Evolutionary conservation across 371 early-diverging fungal species (phyloP).

Genomic region (Parasitella parasitica): DNA sequence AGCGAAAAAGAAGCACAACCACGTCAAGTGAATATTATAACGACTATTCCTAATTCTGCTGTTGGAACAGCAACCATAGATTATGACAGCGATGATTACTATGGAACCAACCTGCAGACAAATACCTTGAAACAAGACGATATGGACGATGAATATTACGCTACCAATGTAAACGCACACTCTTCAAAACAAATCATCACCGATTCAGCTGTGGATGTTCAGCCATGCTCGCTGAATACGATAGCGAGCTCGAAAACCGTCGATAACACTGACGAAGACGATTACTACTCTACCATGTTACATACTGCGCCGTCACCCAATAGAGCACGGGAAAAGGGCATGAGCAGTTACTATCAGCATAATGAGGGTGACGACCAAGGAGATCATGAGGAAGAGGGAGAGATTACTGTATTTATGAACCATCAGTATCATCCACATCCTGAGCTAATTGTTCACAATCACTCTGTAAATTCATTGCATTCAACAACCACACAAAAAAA

Average conservation of each 20-base stretch:
- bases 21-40: neutral
- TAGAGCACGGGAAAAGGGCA: neutral
- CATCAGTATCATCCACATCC: neutral
- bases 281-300: slow-evolving; percentile 17
- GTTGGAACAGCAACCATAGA: neutral
- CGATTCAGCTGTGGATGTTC: neutral
- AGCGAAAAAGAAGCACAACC: neutral
- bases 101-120: neutral
- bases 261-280: neutral
- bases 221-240: neutral
- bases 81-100: neutral
- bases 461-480: neutral
- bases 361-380: neutral
- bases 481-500: neutral
- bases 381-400: slow-evolving; percentile 17
- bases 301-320: neutral
- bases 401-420: slow-evolving; percentile 25
- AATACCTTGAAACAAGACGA: neutral
- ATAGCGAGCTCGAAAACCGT: neutral
- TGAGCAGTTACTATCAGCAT: slow-evolving; percentile 9
- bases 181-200: too few relatives aligned
- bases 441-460: neutral
- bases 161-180: neutral
- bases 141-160: neutral
- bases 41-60: neutral